These are phyloP conservation scores for Microdochium paspali DNA, from an alignment of 2,329 filamentous ascomycete species.

Conservation along the genomic window DNA sequence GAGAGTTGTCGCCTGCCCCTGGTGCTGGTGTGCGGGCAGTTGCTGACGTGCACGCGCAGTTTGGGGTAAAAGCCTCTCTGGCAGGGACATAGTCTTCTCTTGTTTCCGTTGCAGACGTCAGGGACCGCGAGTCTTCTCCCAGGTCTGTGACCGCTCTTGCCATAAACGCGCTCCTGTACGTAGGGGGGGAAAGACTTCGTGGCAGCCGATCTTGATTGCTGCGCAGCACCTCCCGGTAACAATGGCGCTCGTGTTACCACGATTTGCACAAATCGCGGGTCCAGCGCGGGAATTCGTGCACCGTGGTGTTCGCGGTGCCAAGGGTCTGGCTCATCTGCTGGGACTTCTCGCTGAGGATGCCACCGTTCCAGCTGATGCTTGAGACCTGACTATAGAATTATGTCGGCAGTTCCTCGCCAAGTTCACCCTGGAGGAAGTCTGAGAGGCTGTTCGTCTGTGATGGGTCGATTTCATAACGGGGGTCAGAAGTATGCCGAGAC, in stretches of 20 bases:
- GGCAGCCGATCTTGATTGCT: background rate
- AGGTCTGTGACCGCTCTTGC: background rate
- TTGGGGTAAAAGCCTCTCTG: too few relatives aligned
- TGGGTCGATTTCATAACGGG: background rate
- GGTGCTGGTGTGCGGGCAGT: too few relatives aligned
- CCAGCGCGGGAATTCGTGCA: background rate
- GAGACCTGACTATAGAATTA: background rate
- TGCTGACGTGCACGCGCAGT: too few relatives aligned
- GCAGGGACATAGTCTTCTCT: background rate
- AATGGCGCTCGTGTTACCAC: background rate
- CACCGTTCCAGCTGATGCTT: background rate
- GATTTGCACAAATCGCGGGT: background rate
- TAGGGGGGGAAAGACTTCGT: background rate
- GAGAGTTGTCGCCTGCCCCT: too few relatives aligned
- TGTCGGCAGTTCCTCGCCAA: background rate
- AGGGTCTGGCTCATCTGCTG: background rate
- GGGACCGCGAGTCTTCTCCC: background rate
- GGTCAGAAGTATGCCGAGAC: background rate
- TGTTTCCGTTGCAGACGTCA: background rate
- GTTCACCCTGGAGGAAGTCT: background rate
- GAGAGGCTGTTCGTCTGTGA: background rate
- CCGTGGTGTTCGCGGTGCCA: background rate
- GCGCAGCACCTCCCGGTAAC: background rate
- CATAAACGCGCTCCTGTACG: background rate
- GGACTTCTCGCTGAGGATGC: background rate